Evolutionary conservation across 495 filamentous ascomycete species (phyloP).

Genomic region (Talaromyces borbonicus): DNA sequence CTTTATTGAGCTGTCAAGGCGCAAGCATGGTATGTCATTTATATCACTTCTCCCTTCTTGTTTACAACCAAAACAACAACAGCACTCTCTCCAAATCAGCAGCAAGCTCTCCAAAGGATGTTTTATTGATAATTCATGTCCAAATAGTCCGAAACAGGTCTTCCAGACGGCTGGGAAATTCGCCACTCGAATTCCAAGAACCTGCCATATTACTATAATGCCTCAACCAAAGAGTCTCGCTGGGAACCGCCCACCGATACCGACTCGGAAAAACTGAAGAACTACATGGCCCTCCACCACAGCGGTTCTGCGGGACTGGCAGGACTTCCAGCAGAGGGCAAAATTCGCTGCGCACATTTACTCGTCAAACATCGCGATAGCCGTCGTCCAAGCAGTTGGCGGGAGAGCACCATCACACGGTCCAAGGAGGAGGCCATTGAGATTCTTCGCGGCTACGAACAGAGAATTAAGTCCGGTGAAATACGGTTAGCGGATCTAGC

Average conservation of each 20-base stretch:
- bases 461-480: slow-evolving; percentile 59
- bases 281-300: slow-evolving; percentile 83
- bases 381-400: slow-evolving; percentile 83
- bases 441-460: slow-evolving; percentile 64
- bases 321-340: slow-evolving; percentile 50
- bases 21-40: slow-evolving; percentile 11
- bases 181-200: slow-evolving; percentile 95
- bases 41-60: slow-evolving; percentile 7
- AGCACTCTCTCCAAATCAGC: no score
- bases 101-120: no score
- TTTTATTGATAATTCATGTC: slow-evolving; percentile 6
- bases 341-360: slow-evolving; percentile 85
- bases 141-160: slow-evolving; percentile 57
- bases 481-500: slow-evolving; percentile 69
- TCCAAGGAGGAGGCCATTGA: slow-evolving; percentile 74
- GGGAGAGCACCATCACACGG: slow-evolving; percentile 77
- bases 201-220: slow-evolving; percentile 96
- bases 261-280: slow-evolving; percentile 81
- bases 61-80: neutral
- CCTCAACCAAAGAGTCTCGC: slow-evolving; percentile 66
- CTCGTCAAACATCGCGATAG: slow-evolving; percentile 88
- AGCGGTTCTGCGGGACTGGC: slow-evolving; percentile 42
- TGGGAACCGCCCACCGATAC: slow-evolving; percentile 89
- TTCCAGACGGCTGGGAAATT: slow-evolving; percentile 85
- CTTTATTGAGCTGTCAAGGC: neutral